Evolutionary conservation across 345 rosid genomes (phyloP).

Genomic region (Diplotaxis tenuifolia): DNA sequence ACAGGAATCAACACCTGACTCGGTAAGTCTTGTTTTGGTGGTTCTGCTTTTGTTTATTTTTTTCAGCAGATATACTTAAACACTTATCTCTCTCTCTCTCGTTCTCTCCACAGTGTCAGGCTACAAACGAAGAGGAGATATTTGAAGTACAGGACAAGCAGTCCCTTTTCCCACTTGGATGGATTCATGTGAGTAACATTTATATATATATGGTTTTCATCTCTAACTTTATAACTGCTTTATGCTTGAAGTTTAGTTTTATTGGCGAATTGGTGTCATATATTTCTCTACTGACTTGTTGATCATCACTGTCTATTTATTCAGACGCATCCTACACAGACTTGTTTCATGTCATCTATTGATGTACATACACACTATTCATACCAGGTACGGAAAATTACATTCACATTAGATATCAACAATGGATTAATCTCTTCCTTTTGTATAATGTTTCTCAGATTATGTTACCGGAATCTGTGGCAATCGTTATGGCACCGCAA

Average conservation of each 20-base stretch:
- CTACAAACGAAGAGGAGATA: constrained; percentile 97
- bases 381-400: constrained; percentile 58
- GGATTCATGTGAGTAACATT: constrained; percentile 94
- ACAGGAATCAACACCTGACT: constrained; percentile 90
- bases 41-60: not conserved
- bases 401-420: not conserved
- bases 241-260: constrained; percentile 1
- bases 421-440: not conserved
- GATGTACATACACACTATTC: constrained; percentile 98
- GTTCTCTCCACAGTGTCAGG: constrained; percentile 63
- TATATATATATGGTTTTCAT: not conserved
- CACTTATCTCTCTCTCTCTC: not conserved
- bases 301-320: constrained; percentile 20
- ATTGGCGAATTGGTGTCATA: not conserved
- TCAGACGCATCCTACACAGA: constrained; percentile 98
- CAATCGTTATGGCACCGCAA: constrained; percentile 92
- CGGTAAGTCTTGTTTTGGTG: constrained; percentile 46
- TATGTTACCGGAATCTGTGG: constrained; percentile 95
- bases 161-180: constrained; percentile 94
- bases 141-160: constrained; percentile 94
- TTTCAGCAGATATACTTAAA: not conserved
- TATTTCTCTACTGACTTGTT: not conserved
- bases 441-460: constrained; percentile 44
- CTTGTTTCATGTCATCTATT: constrained; percentile 98
- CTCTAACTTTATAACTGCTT: not conserved